A percentile compares a stretch with the other conserved stretches of the same genome.
Conservation (phyloP, 2,329 filamentous ascomycete species). For the Podosphaera xanthii region DNA sequence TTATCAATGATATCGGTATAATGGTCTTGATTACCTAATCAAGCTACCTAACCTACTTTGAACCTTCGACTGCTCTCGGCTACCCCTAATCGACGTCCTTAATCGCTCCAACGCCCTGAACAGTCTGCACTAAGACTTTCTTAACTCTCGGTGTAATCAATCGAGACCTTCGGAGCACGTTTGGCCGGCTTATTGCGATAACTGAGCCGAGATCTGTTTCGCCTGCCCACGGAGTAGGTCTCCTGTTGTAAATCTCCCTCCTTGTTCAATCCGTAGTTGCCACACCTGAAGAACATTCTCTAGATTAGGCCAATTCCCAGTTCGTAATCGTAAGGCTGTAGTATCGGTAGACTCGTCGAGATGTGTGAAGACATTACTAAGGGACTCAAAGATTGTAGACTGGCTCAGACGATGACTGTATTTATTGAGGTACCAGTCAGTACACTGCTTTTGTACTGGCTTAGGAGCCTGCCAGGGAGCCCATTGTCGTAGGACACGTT, state of each 20-base stretch:
- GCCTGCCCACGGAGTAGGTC: neutral
- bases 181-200: neutral
- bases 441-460: conserved; percentile 1
- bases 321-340: neutral
- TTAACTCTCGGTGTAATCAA: too few species aligned
- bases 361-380: neutral
- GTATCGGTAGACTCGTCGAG: neutral
- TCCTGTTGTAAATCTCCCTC: neutral
- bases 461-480: neutral
- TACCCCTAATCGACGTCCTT: too few species aligned
- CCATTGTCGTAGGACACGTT: neutral
- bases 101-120: too few species aligned
- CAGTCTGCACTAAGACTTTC: too few species aligned
- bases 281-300: neutral
- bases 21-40: too few species aligned
- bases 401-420: neutral
- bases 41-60: too few species aligned
- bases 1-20: too few species aligned
- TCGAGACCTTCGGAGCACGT: too few species aligned
- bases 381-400: conserved; percentile 1
- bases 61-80: too few species aligned
- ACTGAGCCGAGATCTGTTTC: neutral
- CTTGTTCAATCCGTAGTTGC: neutral
- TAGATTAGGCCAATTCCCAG: conserved; percentile 1
- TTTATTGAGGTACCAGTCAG: neutral